Conservation (phyloP, 2,329 filamentous ascomycete genomes). For the Teratosphaeria pseudoeucalypti region DNA sequence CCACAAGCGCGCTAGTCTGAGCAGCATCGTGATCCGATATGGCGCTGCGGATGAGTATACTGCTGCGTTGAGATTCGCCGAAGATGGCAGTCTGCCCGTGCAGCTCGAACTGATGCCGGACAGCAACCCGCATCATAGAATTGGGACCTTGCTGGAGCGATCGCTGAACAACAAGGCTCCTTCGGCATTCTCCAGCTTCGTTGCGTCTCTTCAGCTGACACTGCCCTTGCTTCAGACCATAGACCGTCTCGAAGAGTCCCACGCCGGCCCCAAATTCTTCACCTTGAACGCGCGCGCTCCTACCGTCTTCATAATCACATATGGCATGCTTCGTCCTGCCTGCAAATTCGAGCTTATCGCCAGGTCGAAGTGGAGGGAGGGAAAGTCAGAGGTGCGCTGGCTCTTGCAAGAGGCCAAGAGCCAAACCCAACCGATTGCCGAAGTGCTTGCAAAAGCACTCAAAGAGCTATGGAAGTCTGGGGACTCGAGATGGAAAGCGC, state of each 20-base stretch:
- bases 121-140: slow-evolving; percentile 21
- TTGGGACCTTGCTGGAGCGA: slow-evolving; percentile 19
- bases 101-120: slow-evolving; percentile 47
- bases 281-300: slow-evolving; percentile 25
- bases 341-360: slow-evolving; percentile 29
- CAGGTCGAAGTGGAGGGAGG: slow-evolving; percentile 13
- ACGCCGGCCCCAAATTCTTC: slow-evolving; percentile 4
- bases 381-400: slow-evolving; percentile 18
- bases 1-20: slow-evolving; percentile 51
- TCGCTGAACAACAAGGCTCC: slow-evolving; percentile 46
- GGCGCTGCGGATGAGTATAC: slow-evolving; percentile 21
- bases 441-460: slow-evolving; percentile 24
- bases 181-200: slow-evolving; percentile 42
- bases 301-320: slow-evolving; percentile 30
- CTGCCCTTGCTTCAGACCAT: slow-evolving; percentile 56
- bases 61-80: slow-evolving; percentile 11
- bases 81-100: slow-evolving; percentile 38
- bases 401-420: slow-evolving; percentile 22
- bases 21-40: slow-evolving; percentile 61
- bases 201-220: slow-evolving; percentile 49
- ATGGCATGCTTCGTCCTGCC: slow-evolving; percentile 28
- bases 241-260: slow-evolving; percentile 44
- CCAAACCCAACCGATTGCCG: slow-evolving; percentile 7
- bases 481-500: slow-evolving; percentile 28
- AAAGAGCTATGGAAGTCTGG: slow-evolving; percentile 23